Conservation (phyloP, 2,329 filamentous ascomycete species). For the Clonostachys solani region DNA sequence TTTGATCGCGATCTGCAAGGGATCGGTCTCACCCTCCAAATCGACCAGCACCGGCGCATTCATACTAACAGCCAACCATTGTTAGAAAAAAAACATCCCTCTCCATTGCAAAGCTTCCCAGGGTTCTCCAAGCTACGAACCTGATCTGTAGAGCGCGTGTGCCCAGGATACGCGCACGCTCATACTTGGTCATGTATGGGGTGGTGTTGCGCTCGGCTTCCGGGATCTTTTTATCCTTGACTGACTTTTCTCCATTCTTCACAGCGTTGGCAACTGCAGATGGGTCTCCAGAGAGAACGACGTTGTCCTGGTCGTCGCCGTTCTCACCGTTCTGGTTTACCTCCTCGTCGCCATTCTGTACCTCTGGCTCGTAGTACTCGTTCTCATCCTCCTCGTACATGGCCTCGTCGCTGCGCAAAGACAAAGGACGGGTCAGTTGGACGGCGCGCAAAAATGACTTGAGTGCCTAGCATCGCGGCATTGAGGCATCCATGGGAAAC, state of each 20-base stretch:
- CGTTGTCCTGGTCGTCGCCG: conserved; percentile 50
- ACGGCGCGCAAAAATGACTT: background rate
- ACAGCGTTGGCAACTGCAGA: conserved; percentile 51
- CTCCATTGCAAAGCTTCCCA: background rate
- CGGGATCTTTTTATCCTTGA: conserved; percentile 83
- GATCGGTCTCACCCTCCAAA: conserved; percentile 95
- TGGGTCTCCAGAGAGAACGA: conserved; percentile 58
- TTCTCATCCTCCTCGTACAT: conserved; percentile 68
- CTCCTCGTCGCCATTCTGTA: conserved; percentile 50
- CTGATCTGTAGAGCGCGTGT: conserved; percentile 95
- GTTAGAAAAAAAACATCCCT: conserved; percentile 4
- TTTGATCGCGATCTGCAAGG: conserved; percentile 94
- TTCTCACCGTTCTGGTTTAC: conserved; percentile 40
- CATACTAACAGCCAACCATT: conserved; percentile 59
- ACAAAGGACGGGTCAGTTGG: background rate
- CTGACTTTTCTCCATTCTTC: conserved; percentile 49
- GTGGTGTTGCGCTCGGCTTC: conserved; percentile 87
- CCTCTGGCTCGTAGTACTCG: conserved; percentile 55
- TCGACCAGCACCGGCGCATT: conserved; percentile 97
- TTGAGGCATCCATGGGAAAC: conserved; percentile 13
- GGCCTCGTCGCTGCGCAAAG: conserved; percentile 55
- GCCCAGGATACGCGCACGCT: conserved; percentile 87
- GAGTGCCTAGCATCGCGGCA: background rate
- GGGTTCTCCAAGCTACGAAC: conserved; percentile 42
- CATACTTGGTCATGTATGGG: conserved; percentile 99